A percentile compares a stretch with the other conserved stretches of the same genome.
Evolutionary conservation across 2,329 filamentous ascomycete species (phyloP).

Genomic region (Fusarium sp.): DNA sequence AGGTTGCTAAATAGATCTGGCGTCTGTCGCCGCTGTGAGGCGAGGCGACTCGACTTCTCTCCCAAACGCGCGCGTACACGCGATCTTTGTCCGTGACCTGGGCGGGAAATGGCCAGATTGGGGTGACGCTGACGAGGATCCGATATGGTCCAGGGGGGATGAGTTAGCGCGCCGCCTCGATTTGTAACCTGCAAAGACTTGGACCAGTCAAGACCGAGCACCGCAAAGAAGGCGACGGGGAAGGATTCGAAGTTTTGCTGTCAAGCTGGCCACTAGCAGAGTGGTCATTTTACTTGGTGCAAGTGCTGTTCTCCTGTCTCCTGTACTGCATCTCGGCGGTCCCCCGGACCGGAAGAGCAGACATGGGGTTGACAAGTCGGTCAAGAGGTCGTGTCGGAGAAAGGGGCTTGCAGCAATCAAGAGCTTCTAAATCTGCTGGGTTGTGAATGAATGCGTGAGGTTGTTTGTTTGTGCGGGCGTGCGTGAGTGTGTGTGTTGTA

Average conservation of each 20-base stretch:
- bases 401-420: slow-evolving; percentile 24
- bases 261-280: slow-evolving; percentile 17
- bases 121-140: slow-evolving; percentile 23
- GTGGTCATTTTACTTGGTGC: slow-evolving; percentile 6
- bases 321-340: neutral
- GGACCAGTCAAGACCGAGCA: slow-evolving; percentile 19
- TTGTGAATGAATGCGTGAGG: slow-evolving; percentile 4
- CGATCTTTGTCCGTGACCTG: slow-evolving; percentile 21
- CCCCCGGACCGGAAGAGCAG: neutral
- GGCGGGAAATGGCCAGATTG: slow-evolving; percentile 27
- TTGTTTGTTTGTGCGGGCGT: neutral
- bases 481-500: slow-evolving; percentile 19
- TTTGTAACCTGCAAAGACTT: slow-evolving; percentile 17
- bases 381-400: slow-evolving; percentile 13
- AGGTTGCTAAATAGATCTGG: neutral
- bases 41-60: neutral
- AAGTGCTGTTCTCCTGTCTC: slow-evolving; percentile 3
- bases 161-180: slow-evolving; percentile 34
- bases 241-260: slow-evolving; percentile 18
- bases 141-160: slow-evolving; percentile 31
- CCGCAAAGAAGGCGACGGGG: slow-evolving; percentile 2
- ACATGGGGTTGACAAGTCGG: slow-evolving; percentile 23
- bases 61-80: slow-evolving; percentile 23
- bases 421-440: slow-evolving; percentile 4
- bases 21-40: neutral